Evolutionary conservation across 2,329 filamentous ascomycete species (phyloP), one percentile per base, ranked within the genome.

Genomic region (Decorospora gaudefroyi): DNA sequence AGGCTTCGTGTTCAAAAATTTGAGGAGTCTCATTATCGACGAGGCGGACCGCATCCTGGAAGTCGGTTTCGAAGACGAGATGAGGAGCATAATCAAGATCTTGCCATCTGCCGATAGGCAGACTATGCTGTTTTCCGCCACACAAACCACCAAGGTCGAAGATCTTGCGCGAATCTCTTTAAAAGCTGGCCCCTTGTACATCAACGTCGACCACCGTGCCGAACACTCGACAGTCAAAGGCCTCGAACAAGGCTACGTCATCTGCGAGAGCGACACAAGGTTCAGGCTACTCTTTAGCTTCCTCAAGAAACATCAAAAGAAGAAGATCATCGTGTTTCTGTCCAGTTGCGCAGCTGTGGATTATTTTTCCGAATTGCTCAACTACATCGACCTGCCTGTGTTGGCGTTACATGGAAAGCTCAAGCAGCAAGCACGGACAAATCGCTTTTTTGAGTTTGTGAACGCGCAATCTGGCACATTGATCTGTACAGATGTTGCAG

Each of bases 391-490:
- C 71, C 80, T 96, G 27, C 90, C 88, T 4, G 88, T 95, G 2
- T 79, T 95, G 29, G 87, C 89, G 59, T 78, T 95, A 6, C 89
- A 95, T 71, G 93, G 70, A 22, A 96, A 99, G 75, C 90, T 96
- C 74, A 99, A 99, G 74, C 93, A 99, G 73, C 90, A 96, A 73
- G 96, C 96, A 72, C 88, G 93, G n/a, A 99, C 93, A 16, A 95
- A 95, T 68, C 96, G 90, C 1, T 99, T 99, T 71, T 99, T 97
- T 71, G 92, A 97, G 70, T 99, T 99, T 70, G 86, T 83, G 65
- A 90, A 91, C 63, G 86, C 91, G 12, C 85, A 84, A 55, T 83
- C 87, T 55, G 93, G 92, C 16, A 95, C 88, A 0, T 74, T 99
- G 40, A 93, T 99, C 59, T 96, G 91, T 74, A 99, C 93, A 0